Evolutionary conservation across 139 green algal species (phyloP).

Genomic region (Yamagishiella unicocca): DNA sequence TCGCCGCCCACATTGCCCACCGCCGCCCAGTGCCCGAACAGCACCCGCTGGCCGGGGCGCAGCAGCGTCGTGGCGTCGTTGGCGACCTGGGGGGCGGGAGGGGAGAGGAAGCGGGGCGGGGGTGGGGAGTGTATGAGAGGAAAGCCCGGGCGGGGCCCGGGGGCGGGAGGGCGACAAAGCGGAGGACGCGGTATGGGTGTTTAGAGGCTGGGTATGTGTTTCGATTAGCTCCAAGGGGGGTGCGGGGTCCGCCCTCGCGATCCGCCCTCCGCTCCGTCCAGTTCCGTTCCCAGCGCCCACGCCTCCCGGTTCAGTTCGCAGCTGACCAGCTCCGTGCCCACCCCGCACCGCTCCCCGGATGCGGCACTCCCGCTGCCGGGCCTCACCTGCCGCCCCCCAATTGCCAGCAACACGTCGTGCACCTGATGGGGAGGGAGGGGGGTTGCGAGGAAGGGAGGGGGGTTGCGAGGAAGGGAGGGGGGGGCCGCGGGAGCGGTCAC

Average conservation of each 20-base stretch:
- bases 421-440: neutral
- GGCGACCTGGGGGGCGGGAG: neutral
- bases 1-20: conserved; percentile 14
- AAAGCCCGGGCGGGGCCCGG: neutral
- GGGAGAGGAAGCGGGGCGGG: neutral
- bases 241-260: too few species aligned
- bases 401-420: conserved; percentile 30
- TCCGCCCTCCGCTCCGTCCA: too few species aligned
- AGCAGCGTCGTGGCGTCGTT: conserved; percentile 29
- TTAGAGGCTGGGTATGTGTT: too few species aligned
- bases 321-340: too few species aligned
- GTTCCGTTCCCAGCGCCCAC: too few species aligned
- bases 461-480: neutral
- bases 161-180: too few species aligned
- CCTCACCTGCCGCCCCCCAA: conserved; percentile 12
- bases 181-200: too few species aligned
- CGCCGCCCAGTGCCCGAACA: conserved; percentile 49
- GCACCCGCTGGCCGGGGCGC: conserved; percentile 39
- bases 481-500: neutral
- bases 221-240: too few species aligned
- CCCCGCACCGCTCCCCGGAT: too few species aligned
- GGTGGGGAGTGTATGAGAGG: neutral
- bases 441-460: neutral
- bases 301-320: too few species aligned
- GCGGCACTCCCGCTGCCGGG: too few species aligned